phyloP scores from a whole-genome alignment of 2,329 filamentous ascomycete genomes.

The Arthrobotrys sinensis region DNA sequence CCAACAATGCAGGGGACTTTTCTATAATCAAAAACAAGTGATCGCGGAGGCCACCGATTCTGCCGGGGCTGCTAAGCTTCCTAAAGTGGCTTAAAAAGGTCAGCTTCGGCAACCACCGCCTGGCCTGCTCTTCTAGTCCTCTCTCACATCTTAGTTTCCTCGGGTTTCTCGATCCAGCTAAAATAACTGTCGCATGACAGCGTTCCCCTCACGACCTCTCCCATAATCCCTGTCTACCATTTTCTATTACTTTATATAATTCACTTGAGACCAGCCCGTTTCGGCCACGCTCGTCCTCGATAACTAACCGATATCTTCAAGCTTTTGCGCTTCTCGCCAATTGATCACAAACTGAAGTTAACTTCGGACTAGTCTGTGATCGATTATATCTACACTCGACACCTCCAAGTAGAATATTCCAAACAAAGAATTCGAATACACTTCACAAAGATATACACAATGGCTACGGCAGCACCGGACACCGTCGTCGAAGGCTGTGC shows the following conservation, averaged over 20 bases:
- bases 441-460: constrained; percentile 11
- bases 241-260: constrained; percentile 51
- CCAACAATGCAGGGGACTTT: constrained; percentile 5
- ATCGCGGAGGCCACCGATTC: constrained; percentile 40
- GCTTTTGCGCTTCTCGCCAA: constrained; percentile 25
- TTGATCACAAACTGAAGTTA: not conserved
- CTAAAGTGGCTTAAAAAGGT: constrained; percentile 47
- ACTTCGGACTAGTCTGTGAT: too few species aligned
- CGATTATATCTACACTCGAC: too few species aligned
- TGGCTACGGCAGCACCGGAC: constrained; percentile 51
- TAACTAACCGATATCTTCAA: constrained; percentile 35
- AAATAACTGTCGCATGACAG: constrained; percentile 46
- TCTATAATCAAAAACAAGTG: not conserved
- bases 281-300: constrained; percentile 18
- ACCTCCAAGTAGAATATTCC: too few species aligned
- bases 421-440: not conserved
- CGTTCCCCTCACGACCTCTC: constrained; percentile 31
- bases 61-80: constrained; percentile 32
- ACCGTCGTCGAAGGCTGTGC: constrained; percentile 57
- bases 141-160: not conserved
- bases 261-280: constrained; percentile 35
- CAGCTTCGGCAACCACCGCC: constrained; percentile 59
- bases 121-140: constrained; percentile 2
- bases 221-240: not conserved
- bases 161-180: not conserved